These are phyloP conservation scores for Diaporthe sp. DNA, from an alignment of 2,329 filamentous ascomycete species.

Conservation along the genomic window DNA sequence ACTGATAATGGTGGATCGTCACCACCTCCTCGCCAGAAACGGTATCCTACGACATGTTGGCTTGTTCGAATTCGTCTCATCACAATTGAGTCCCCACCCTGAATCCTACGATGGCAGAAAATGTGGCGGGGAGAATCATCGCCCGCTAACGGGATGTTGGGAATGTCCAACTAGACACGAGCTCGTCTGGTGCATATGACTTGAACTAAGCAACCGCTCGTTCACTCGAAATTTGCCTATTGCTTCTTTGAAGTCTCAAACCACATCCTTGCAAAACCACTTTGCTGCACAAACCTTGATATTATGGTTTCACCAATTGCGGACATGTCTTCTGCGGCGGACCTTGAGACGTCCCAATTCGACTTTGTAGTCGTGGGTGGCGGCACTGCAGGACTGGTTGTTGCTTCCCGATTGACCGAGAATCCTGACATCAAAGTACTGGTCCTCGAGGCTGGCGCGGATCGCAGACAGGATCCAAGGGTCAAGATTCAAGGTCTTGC, in stretches of 20 bases:
- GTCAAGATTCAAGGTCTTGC: conserved; percentile 54
- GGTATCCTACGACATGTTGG: background rate
- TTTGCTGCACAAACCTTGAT: no score
- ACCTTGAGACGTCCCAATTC: conserved; percentile 46
- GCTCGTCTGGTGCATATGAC: background rate
- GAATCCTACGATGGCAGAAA: background rate
- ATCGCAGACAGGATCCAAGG: conserved; percentile 51
- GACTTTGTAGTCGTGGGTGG: conserved; percentile 65
- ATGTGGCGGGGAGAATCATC: background rate
- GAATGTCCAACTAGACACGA: no score
- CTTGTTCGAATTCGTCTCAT: background rate
- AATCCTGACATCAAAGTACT: conserved; percentile 52
- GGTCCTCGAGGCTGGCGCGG: conserved; percentile 56
- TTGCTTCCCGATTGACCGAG: conserved; percentile 58
- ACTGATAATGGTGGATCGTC: background rate
- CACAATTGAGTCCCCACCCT: background rate
- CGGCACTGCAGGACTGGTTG: conserved; percentile 62
- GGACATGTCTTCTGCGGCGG: conserved; percentile 7
- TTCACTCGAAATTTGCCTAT: no score
- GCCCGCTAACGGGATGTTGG: background rate
- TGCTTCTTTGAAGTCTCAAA: background rate
- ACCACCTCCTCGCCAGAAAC: background rate
- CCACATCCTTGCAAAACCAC: no score
- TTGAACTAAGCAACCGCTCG: background rate
- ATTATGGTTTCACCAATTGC: background rate